Conservation (phyloP, 2,329 filamentous ascomycete genomes). For the Cercospora sp. region DNA sequence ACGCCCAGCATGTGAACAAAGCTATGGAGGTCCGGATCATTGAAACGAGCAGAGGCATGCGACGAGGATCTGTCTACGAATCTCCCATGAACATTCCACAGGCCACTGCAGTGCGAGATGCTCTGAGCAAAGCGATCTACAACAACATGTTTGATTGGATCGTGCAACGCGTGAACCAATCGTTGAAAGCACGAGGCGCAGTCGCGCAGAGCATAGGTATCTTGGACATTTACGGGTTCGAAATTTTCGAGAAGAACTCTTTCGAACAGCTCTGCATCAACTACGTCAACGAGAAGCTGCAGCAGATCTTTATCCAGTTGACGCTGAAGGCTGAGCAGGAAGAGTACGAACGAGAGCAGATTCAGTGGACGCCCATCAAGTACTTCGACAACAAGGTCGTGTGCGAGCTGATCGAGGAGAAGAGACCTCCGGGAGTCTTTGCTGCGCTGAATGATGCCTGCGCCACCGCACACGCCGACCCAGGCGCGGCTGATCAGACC, state of each 20-base stretch:
- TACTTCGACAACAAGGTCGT: conserved; percentile 99
- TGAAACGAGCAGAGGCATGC: conserved; percentile 66
- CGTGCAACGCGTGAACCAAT: conserved; percentile 88
- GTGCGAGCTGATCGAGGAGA: conserved; percentile 92
- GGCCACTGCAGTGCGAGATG: conserved; percentile 83
- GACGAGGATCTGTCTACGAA: conserved; percentile 67
- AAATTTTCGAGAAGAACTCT: conserved; percentile 98
- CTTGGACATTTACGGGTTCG: conserved; percentile 97
- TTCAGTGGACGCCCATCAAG: conserved; percentile 98
- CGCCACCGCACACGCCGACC: conserved; percentile 96
- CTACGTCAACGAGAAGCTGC: conserved; percentile 98
- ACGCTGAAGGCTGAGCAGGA: conserved; percentile 97
- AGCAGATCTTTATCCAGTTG: conserved; percentile 98
- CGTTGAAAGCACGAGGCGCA: conserved; percentile 73
- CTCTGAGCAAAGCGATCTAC: conserved; percentile 92
- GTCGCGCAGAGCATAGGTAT: conserved; percentile 89
- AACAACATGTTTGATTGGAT: conserved; percentile 99
- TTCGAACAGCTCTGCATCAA: conserved; percentile 99
- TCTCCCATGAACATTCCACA: conserved; percentile 84
- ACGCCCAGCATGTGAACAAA: conserved; percentile 75
- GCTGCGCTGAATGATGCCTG: conserved; percentile 96
- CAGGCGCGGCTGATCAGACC: conserved; percentile 87
- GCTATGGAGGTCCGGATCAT: conserved; percentile 88
- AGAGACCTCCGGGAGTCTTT: conserved; percentile 86
- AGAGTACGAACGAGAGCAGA: conserved; percentile 92